A percentile compares a stretch with the other conserved stretches of the same genome.
phyloP scores from a whole-genome alignment of 345 rosid species.

The sweet orange (Citrus sinensis) region DNA sequence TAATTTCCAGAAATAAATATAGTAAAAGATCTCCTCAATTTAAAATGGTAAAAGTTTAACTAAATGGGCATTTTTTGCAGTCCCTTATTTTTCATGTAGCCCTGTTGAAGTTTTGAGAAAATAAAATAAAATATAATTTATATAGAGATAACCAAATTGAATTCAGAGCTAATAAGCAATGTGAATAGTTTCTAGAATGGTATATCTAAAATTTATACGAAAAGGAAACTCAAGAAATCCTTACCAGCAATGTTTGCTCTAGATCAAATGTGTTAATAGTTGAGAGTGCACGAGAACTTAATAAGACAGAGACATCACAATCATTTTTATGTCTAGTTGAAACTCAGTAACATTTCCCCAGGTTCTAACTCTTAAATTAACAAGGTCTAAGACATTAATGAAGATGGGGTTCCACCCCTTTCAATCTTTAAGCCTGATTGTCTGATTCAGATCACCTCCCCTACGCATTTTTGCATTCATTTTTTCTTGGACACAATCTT shows the following conservation, averaged over 20 bases:
- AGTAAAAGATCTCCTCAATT: neutral
- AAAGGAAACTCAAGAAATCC: neutral
- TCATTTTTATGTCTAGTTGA: constrained; percentile 64
- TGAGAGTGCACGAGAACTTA: constrained; percentile 69
- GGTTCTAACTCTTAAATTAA: constrained; percentile 10
- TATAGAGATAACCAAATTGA: neutral
- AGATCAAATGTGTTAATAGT: constrained; percentile 71
- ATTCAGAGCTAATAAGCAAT: neutral
- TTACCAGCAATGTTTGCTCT: constrained; percentile 86
- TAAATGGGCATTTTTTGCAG: neutral
- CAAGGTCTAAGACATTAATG: no score
- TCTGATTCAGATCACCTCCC: no score
- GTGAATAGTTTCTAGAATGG: no score
- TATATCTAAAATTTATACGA: no score
- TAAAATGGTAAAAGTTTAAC: neutral
- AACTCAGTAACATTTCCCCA: constrained; percentile 47
- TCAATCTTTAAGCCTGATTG: no score
- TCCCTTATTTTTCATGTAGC: neutral
- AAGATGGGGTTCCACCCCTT: no score
- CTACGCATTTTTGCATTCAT: no score
- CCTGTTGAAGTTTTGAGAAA: neutral
- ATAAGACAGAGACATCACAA: constrained; percentile 71
- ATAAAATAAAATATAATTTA: neutral
- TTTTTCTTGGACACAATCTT: no score
- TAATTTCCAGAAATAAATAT: neutral